Evolutionary conservation across 1,284 basidiomycete genomes (phyloP).

Genomic region (Amylostereum areolatum): DNA sequence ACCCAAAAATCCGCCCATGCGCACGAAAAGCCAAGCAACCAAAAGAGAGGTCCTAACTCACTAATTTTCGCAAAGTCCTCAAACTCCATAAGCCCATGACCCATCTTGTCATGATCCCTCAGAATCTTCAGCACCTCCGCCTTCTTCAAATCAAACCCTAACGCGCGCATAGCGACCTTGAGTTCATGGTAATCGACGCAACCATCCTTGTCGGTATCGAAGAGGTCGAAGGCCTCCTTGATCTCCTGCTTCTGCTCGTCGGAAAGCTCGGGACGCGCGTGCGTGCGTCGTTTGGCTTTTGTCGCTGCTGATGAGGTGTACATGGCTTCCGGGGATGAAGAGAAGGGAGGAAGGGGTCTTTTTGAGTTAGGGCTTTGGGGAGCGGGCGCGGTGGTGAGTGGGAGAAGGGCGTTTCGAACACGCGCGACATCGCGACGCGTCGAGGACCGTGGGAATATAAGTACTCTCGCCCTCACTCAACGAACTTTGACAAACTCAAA

Average conservation of each 20-base stretch:
- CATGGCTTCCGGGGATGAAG: slow-evolving; percentile 32
- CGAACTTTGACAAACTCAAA: too few species aligned
- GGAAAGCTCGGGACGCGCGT: slow-evolving; percentile 73
- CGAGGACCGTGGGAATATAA: too few species aligned
- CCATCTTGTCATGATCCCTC: slow-evolving; percentile 87
- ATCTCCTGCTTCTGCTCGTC: slow-evolving; percentile 98
- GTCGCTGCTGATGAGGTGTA: slow-evolving; percentile 66
- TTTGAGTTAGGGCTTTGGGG: too few species aligned
- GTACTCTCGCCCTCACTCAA: too few species aligned
- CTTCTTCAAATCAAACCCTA: slow-evolving; percentile 98
- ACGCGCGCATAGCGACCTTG: slow-evolving; percentile 96
- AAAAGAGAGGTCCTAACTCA: slow-evolving; percentile 42
- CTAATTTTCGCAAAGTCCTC: slow-evolving; percentile 95
- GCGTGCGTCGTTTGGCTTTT: slow-evolving; percentile 67
- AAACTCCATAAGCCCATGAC: slow-evolving; percentile 90
- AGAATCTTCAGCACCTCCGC: slow-evolving; percentile 95
- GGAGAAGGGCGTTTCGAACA: too few species aligned
- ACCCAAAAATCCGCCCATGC: too few species aligned
- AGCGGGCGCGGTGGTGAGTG: too few species aligned
- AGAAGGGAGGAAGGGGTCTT: not conserved
- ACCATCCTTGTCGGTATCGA: slow-evolving; percentile 99
- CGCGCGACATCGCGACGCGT: too few species aligned
- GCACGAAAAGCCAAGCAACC: too few species aligned
- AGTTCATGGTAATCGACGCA: slow-evolving; percentile 96
- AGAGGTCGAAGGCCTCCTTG: slow-evolving; percentile 98